A percentile compares a stretch with the other conserved stretches of the same genome.
These are phyloP conservation scores for Termitomyces titanicus DNA, from an alignment of 768 basidiomycete species.

Conservation along the genomic window DNA sequence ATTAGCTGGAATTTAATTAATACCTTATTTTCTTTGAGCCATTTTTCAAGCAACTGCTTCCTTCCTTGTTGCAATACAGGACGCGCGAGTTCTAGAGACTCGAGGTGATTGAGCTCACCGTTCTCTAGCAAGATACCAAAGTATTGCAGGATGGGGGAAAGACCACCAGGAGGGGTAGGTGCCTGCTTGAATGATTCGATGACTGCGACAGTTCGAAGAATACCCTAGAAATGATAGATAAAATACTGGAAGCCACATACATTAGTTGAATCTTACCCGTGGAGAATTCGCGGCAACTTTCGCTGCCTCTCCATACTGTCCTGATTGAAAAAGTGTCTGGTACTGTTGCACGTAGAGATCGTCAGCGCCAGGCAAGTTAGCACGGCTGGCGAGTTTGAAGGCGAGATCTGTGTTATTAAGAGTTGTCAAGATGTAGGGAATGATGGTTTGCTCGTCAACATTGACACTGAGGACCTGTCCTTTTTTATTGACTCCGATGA, in stretches of 20 bases:
- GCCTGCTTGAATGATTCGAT: slow-evolving; percentile 98
- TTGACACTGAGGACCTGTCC: slow-evolving; percentile 97
- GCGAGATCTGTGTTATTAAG: slow-evolving; percentile 98
- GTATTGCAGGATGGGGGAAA: slow-evolving; percentile 96
- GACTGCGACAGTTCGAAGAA: slow-evolving; percentile 89
- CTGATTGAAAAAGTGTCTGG: slow-evolving; percentile 82
- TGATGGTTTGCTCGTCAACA: slow-evolving; percentile 93
- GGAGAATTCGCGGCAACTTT: slow-evolving; percentile 98
- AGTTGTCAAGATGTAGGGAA: slow-evolving; percentile 91
- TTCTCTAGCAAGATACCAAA: slow-evolving; percentile 99
- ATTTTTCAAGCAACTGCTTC: slow-evolving; percentile 96
- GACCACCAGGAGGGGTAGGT: slow-evolving; percentile 83
- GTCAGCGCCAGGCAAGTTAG: slow-evolving; percentile 95
- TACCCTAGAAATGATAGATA: slow-evolving; percentile 47
- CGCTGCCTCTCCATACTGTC: slow-evolving; percentile 91
- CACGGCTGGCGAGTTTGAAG: slow-evolving; percentile 95
- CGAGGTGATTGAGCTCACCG: slow-evolving; percentile 94
- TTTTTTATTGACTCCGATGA: slow-evolving; percentile 99
- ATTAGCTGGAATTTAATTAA: slow-evolving; percentile 6
- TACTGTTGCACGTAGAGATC: slow-evolving; percentile 95
- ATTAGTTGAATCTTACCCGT: slow-evolving; percentile 46
- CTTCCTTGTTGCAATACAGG: slow-evolving; percentile 95
- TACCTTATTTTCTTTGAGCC: slow-evolving; percentile 99
- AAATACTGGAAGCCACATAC: not conserved
- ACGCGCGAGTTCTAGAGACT: slow-evolving; percentile 92